Evolutionary conservation across 1,139 yeast species (phyloP).

Genomic region (Debaryomyces sp.): DNA sequence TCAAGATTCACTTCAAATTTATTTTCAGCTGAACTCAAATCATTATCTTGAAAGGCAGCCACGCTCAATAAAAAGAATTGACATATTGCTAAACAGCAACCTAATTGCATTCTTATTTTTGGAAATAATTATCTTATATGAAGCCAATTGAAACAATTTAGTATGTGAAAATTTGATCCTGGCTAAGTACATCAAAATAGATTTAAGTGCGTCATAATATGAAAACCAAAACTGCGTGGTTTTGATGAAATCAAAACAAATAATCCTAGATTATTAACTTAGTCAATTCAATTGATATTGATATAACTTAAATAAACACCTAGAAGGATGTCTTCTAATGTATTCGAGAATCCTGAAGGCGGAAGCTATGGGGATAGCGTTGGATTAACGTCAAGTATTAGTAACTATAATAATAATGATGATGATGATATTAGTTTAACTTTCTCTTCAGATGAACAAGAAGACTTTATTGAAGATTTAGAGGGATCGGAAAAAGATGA

Average conservation of each 20-base stretch:
- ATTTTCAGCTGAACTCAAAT: not conserved
- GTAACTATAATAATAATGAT: conserved; percentile 3
- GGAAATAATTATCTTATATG: not conserved
- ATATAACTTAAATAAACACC: not conserved
- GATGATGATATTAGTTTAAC: conserved; percentile 13
- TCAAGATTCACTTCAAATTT: conserved; percentile 14
- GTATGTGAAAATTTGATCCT: not conserved
- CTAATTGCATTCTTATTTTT: not conserved
- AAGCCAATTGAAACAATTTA: not conserved
- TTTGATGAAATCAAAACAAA: conserved; percentile 27
- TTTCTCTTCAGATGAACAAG: conserved; percentile 19
- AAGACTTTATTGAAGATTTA: conserved; percentile 17
- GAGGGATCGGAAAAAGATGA: conserved; percentile 17
- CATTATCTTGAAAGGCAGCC: not conserved
- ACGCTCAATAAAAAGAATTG: not conserved
- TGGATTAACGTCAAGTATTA: not conserved
- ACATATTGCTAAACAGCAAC: not conserved
- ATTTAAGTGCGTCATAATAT: not conserved
- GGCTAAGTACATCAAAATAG: not conserved
- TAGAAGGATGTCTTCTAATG: conserved; percentile 16
- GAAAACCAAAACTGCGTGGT: conserved; percentile 20
- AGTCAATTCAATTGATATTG: not conserved
- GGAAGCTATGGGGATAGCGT: conserved; percentile 1
- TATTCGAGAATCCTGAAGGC: conserved; percentile 18
- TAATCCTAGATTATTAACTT: not conserved